Base-by-base conservation (phyloP, 352 stramenopile genomes). In the Phytophthora sp. region DNA sequence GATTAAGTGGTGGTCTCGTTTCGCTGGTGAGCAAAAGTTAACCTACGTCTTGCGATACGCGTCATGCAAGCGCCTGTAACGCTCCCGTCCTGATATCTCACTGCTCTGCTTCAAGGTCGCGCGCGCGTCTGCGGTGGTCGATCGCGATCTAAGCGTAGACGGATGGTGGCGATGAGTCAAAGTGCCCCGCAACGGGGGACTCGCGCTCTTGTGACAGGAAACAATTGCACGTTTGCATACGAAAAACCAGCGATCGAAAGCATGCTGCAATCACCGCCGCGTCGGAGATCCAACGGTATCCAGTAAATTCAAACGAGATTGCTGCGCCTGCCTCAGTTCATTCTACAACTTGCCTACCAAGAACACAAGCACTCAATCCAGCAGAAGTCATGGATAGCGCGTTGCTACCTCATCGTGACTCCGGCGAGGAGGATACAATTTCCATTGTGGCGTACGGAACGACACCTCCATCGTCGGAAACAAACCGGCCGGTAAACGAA, bases 31-130 rank as follows among this genome's bases (percentile, higher is more conserved):
- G 28, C 28, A 54, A 45, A 62, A 62, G 32, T 52, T 68, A 57
- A 62, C 51, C 51, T 62, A 68, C 59, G 50, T 21, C 26, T 35
- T 61, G 58, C 41, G 51, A 62, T 68, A 68, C 50, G 58, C 58
- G 28, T 43, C 35, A 32, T 21, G 15, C 13, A 21, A 48, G 17
- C 35, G 54, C 26, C 30, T 11, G 48, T 32, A 64, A 54, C 49
- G 41, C 54, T 62, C 41, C 50, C 27, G 49, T 55, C 58, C 51
- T 67, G 59, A 68, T 68, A 68, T 68, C 59, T 62, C 59, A 52
- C 23, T 53, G 11, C 17, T 44, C 27, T 48, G 34, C 44, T 48
- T 39, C 30, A 44, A 55, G 23, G 23, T 27, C 38, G 20, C 20
- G 38, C 28, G 28, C 38, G n/a, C 37, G 37, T 43, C 37, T 41